Conservation (phyloP, 192 early-diverging fungal genomes). For the Backusella morwellensis region DNA sequence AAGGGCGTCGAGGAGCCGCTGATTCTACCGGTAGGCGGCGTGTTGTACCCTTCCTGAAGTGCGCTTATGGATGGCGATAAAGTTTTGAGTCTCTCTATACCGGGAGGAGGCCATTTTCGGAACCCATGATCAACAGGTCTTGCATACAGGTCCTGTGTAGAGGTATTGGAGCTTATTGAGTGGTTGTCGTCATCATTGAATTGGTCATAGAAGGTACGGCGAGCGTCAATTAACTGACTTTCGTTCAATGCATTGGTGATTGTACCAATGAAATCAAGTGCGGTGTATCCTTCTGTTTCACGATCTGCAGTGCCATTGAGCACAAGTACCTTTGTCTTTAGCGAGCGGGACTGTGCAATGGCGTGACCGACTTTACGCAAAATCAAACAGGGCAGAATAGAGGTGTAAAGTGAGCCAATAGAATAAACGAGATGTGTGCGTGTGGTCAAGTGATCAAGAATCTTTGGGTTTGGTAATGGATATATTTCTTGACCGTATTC, state of each 20-base stretch:
- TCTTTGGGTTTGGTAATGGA: slow-evolving; percentile 60
- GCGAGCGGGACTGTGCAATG: slow-evolving; percentile 48
- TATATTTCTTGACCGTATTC: slow-evolving; percentile 69
- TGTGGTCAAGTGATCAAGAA: slow-evolving; percentile 43
- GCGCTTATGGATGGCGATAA: background rate
- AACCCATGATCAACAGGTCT: slow-evolving; percentile 34
- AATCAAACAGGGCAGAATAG: slow-evolving; percentile 69
- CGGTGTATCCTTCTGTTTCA: slow-evolving; percentile 68
- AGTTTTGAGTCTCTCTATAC: background rate
- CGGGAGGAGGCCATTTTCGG: slow-evolving; percentile 29
- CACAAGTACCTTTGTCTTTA: slow-evolving; percentile 64
- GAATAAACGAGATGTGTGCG: slow-evolving; percentile 65
- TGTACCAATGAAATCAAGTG: slow-evolving; percentile 67
- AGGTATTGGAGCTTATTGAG: background rate
- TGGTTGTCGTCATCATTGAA: background rate
- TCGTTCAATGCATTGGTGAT: slow-evolving; percentile 66
- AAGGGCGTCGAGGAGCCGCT: background rate
- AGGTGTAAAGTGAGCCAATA: slow-evolving; percentile 75
- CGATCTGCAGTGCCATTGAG: slow-evolving; percentile 70
- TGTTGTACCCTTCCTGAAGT: slow-evolving; percentile 9
- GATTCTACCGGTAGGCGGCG: background rate
- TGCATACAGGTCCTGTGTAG: background rate
- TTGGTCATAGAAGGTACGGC: slow-evolving; percentile 27
- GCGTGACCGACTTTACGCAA: slow-evolving; percentile 64
- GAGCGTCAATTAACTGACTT: slow-evolving; percentile 35